A percentile compares a stretch with the other conserved stretches of the same genome.
phyloP scores from a whole-genome alignment of 2,329 filamentous ascomycete species.

The Pyricularia sp. region DNA sequence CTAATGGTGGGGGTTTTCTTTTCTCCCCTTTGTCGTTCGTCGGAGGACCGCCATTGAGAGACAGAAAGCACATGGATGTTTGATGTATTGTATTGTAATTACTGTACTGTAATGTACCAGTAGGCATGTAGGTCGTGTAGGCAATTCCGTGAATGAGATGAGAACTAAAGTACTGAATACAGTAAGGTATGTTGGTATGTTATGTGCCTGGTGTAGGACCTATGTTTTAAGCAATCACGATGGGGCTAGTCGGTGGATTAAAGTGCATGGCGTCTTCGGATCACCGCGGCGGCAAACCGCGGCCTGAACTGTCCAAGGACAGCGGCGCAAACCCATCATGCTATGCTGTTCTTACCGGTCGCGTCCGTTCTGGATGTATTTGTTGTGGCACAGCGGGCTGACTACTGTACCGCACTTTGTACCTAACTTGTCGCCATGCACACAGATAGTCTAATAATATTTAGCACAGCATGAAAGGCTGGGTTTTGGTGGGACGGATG shows the following conservation, averaged over 20 bases:
- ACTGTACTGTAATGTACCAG: background rate
- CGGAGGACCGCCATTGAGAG: background rate
- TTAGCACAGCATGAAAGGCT: background rate
- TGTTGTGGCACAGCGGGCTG: background rate
- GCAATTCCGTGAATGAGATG: background rate
- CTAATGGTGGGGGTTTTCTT: background rate
- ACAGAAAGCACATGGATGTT: background rate
- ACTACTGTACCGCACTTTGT: no score
- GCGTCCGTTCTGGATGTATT: background rate
- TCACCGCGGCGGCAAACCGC: background rate
- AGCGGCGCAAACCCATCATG: background rate
- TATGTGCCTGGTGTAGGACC: background rate
- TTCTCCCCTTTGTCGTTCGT: background rate
- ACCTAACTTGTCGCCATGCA: background rate
- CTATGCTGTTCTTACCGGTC: background rate
- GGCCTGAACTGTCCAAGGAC: background rate
- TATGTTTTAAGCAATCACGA: background rate
- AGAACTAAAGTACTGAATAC: background rate
- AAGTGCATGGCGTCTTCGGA: background rate
- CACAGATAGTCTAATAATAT: background rate
- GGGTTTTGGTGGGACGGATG: conserved; percentile 1
- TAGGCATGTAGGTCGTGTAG: background rate
- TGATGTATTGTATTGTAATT: no score
- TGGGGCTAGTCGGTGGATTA: background rate
- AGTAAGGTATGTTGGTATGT: background rate